Percentiles rank a stretch among this genome's conserved stretches.
Evolutionary conservation across 495 filamentous ascomycete genomes (phyloP).

Genomic region (Penicillium argentinense): DNA sequence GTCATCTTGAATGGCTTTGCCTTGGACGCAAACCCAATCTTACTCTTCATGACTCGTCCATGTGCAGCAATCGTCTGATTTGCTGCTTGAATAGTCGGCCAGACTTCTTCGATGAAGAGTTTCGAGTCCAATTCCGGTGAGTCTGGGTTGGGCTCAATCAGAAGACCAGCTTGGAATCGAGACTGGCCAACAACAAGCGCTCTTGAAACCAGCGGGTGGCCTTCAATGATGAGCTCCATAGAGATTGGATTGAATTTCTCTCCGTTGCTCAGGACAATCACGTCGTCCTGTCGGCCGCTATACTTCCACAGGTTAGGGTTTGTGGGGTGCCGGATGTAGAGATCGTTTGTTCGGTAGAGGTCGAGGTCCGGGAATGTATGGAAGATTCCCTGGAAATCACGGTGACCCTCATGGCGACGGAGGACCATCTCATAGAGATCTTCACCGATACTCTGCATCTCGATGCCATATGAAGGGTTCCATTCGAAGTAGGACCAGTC

Average conservation of each 20-base stretch:
- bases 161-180: constrained; percentile 32
- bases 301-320: constrained; percentile 33
- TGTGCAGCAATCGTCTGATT: constrained; percentile 40
- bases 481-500: constrained; percentile 56
- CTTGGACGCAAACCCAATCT: constrained; percentile 35
- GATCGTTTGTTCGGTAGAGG: constrained; percentile 57
- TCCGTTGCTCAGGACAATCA: constrained; percentile 43
- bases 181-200: constrained; percentile 38
- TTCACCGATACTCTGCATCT: constrained; percentile 40
- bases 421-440: constrained; percentile 45
- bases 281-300: constrained; percentile 37
- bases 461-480: constrained; percentile 44
- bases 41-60: constrained; percentile 26
- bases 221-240: constrained; percentile 33
- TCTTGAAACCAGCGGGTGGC: constrained; percentile 23
- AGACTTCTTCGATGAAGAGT: constrained; percentile 36
- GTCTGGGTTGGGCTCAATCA: constrained; percentile 31
- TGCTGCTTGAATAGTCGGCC: constrained; percentile 47
- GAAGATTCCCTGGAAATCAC: constrained; percentile 49
- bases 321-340: constrained; percentile 46
- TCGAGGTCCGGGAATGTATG: constrained; percentile 53
- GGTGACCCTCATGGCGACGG: constrained; percentile 4
- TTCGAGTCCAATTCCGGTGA: constrained; percentile 18
- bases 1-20: constrained; percentile 54
- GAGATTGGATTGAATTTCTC: constrained; percentile 44